A percentile compares a stretch with the other conserved stretches of the same genome.
Evolutionary conservation across 257 asterid genomes (phyloP).

Genomic region (Penstemon davidsonii): DNA sequence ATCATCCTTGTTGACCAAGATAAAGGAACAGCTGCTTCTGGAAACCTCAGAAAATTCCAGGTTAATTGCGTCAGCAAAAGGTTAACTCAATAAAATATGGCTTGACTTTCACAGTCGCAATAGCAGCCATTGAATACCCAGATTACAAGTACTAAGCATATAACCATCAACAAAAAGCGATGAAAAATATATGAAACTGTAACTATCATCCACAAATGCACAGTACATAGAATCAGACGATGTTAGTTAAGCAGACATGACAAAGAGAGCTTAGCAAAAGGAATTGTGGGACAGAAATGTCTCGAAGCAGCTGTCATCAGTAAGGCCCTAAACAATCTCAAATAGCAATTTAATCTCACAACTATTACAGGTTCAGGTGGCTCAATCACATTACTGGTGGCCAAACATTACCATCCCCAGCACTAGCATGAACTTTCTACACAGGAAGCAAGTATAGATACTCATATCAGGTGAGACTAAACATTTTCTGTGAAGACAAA

Average conservation of each 20-base stretch:
- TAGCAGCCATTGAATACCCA: slow-evolving; percentile 4
- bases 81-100: slow-evolving; percentile 17
- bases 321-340: slow-evolving; percentile 18
- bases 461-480: slow-evolving; percentile 4
- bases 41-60: slow-evolving; percentile 66
- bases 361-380: slow-evolving; percentile 14
- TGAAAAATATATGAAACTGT: slow-evolving; percentile 7
- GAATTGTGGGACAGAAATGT: not conserved
- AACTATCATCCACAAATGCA: not conserved
- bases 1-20: slow-evolving; percentile 97
- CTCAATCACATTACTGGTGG: not conserved
- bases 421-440: slow-evolving; percentile 5
- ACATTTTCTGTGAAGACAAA: slow-evolving; percentile 11
- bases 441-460: slow-evolving; percentile 15
- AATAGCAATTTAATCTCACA: slow-evolving; percentile 9
- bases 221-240: slow-evolving; percentile 11
- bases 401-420: slow-evolving; percentile 10
- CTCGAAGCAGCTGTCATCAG: slow-evolving; percentile 8
- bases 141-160: not conserved
- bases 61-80: slow-evolving; percentile 45
- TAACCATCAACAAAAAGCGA: slow-evolving; percentile 2
- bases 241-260: not conserved
- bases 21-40: slow-evolving; percentile 80
- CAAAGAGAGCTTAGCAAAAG: slow-evolving; percentile 15
- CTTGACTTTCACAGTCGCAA: slow-evolving; percentile 17